Evolutionary conservation across 306 rosid genomes (phyloP).

Genomic region (Canavalia gladiata): DNA sequence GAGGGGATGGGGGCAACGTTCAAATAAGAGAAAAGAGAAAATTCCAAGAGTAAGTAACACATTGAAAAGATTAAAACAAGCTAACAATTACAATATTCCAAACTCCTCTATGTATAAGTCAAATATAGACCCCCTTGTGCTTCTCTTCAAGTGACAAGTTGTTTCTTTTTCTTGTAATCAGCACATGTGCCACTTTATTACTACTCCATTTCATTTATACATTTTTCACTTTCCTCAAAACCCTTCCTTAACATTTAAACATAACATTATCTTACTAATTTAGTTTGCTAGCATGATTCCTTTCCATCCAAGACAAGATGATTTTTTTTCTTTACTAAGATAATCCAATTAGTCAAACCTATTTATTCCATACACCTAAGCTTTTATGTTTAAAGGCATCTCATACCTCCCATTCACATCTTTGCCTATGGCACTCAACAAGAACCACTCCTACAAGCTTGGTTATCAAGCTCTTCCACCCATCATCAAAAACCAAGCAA

Average conservation of each 20-base stretch:
- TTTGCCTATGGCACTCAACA: slow-evolving; percentile 56
- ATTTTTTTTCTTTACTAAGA: slow-evolving; percentile 23
- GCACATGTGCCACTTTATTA: slow-evolving; percentile 35
- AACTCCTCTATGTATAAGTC: slow-evolving; percentile 34
- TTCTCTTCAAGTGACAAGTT: slow-evolving; percentile 30
- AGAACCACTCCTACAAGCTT: slow-evolving; percentile 50
- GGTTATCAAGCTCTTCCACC: slow-evolving; percentile 55
- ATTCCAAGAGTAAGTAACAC: slow-evolving; percentile 37
- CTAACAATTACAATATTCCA: slow-evolving; percentile 13
- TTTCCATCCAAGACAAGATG: slow-evolving; percentile 29
- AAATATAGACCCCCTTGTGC: slow-evolving; percentile 48
- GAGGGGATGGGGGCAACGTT: not conserved
- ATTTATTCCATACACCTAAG: slow-evolving; percentile 28
- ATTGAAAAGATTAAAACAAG: slow-evolving; percentile 14
- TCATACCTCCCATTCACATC: slow-evolving; percentile 37
- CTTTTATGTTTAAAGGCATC: slow-evolving; percentile 22
- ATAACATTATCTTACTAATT: not conserved
- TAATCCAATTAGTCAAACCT: slow-evolving; percentile 38
- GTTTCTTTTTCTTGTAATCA: slow-evolving; percentile 38
- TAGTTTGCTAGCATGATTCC: not conserved
- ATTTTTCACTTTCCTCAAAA: not conserved
- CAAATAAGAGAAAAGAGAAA: slow-evolving; percentile 37
- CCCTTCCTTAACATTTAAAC: not conserved
- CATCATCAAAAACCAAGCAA: slow-evolving; percentile 44
- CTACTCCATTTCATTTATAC: slow-evolving; percentile 23